These are phyloP conservation scores for Dillenia suffruticosa DNA, from an alignment of 164 flowering plant genomes.

Conservation along the genomic window DNA sequence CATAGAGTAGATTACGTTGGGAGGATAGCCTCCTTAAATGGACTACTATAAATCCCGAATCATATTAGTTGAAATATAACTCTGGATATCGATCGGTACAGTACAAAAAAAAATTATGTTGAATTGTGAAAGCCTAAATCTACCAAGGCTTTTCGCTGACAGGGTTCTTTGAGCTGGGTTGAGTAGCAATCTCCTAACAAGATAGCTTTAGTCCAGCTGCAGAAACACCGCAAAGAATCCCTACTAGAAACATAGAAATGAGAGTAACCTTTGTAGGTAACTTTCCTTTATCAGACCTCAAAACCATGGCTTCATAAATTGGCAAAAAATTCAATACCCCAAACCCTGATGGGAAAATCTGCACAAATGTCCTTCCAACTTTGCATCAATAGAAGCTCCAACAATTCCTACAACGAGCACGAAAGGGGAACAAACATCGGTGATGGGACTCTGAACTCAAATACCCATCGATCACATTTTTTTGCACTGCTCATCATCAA, in stretches of 20 bases:
- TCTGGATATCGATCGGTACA: too few species aligned
- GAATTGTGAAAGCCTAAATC: too few species aligned
- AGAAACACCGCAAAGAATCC: constrained; percentile 8
- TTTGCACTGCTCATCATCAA: constrained; percentile 45
- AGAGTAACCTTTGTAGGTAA: constrained; percentile 30
- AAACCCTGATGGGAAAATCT: constrained; percentile 42
- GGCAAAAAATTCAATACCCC: constrained; percentile 51
- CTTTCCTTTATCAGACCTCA: constrained; percentile 54
- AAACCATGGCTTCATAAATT: constrained; percentile 55
- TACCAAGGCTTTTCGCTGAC: too few species aligned
- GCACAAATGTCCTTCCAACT: constrained; percentile 22
- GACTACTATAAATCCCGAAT: too few species aligned
- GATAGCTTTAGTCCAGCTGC: too few species aligned
- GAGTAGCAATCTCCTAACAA: too few species aligned
- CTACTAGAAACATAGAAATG: constrained; percentile 19
- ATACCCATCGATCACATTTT: constrained; percentile 46
- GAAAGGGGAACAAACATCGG: constrained; percentile 56
- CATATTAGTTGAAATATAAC: too few species aligned
- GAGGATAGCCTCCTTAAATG: too few species aligned
- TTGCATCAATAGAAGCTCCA: constrained; percentile 7
- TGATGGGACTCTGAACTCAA: constrained; percentile 64
- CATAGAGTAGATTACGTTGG: too few species aligned
- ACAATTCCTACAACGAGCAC: constrained; percentile 27
- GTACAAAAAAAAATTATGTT: too few species aligned
- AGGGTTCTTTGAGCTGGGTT: too few species aligned